A percentile compares a stretch with the other conserved stretches of the same genome.
Evolutionary conservation across 1,284 basidiomycete genomes (phyloP).

Genomic region (Peniophora sp.): DNA sequence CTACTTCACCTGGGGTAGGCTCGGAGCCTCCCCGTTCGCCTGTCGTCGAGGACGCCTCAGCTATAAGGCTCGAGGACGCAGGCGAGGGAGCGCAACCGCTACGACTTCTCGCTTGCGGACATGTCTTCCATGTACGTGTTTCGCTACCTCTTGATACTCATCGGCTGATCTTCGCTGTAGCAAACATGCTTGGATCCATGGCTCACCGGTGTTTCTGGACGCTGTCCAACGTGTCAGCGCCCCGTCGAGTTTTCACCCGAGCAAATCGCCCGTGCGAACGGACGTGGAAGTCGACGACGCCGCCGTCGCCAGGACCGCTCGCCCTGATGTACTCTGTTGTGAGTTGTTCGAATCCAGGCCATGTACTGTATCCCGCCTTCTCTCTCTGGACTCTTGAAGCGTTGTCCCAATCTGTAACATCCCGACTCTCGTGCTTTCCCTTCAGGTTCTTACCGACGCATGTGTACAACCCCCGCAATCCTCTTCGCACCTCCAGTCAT

Average conservation of each 20-base stretch:
- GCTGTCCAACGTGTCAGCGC: slow-evolving; percentile 71
- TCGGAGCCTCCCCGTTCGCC: slow-evolving; percentile 6
- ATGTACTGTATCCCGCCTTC: too few relatives aligned
- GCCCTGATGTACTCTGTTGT: too few relatives aligned
- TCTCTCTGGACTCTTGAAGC: too few relatives aligned
- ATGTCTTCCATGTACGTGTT: slow-evolving; percentile 72
- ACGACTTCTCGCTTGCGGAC: slow-evolving; percentile 63
- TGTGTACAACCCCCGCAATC: too few relatives aligned
- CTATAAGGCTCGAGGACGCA: slow-evolving; percentile 48
- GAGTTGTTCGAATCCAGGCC: too few relatives aligned
- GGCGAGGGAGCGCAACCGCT: slow-evolving; percentile 70
- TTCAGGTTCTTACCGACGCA: too few relatives aligned
- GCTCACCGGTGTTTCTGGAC: slow-evolving; percentile 69
- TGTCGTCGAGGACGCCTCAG: slow-evolving; percentile 7
- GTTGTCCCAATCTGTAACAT: too few relatives aligned
- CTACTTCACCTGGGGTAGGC: slow-evolving; percentile 12
- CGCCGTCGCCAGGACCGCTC: too few relatives aligned
- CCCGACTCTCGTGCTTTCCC: too few relatives aligned
- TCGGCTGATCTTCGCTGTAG: slow-evolving; percentile 25
- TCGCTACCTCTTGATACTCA: background rate
- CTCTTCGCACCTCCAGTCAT: too few relatives aligned
- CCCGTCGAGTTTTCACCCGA: slow-evolving; percentile 31
- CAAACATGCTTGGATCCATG: slow-evolving; percentile 76
- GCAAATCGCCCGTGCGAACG: slow-evolving; percentile 5
- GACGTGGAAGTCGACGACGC: too few relatives aligned